phyloP scores from a whole-genome alignment of 2,329 filamentous ascomycete genomes.

The Fusarium bactridioides region DNA sequence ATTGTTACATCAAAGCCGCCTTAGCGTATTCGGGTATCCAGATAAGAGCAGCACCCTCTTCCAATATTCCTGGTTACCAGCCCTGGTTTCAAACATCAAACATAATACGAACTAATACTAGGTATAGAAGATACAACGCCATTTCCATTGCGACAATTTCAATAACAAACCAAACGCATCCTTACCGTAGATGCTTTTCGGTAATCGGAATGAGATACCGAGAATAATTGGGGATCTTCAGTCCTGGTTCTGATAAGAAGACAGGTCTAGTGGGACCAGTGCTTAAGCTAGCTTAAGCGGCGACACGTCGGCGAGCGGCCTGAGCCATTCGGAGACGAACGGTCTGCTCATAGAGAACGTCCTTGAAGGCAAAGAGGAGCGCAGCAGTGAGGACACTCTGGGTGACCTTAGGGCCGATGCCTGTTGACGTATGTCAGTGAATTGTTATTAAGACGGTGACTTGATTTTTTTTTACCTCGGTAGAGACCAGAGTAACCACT shows the following conservation, averaged over 20 bases:
- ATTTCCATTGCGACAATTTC: conserved; percentile 13
- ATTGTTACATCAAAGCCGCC: conserved; percentile 30
- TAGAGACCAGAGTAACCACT: conserved; percentile 95
- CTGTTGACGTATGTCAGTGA: conserved; percentile 55
- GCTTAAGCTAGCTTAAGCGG: conserved; percentile 40
- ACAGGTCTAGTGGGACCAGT: not conserved
- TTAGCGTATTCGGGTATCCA: conserved; percentile 40
- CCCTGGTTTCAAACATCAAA: conserved; percentile 2
- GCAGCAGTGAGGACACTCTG: conserved; percentile 97
- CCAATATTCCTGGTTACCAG: conserved; percentile 3
- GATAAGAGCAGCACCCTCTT: conserved; percentile 30
- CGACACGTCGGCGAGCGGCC: conserved; percentile 51
- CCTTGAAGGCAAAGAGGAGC: conserved; percentile 97
- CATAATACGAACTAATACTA: conserved; percentile 1
- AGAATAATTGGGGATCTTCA: conserved; percentile 7
- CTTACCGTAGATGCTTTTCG: conserved; percentile 25
- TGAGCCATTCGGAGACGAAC: conserved; percentile 66
- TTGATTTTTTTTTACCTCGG: conserved; percentile 72
- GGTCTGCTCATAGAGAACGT: conserved; percentile 88
- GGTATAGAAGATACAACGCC: conserved; percentile 24
- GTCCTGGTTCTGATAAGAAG: conserved; percentile 11
- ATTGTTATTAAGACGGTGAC: not conserved
- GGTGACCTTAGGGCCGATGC: conserved; percentile 94
- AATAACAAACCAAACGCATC: conserved; percentile 12
- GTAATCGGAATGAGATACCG: conserved; percentile 4